These are phyloP conservation scores for Paracorniculantispora psalliotae DNA, from an alignment of 2,329 filamentous ascomycete species.

Conservation along the genomic window DNA sequence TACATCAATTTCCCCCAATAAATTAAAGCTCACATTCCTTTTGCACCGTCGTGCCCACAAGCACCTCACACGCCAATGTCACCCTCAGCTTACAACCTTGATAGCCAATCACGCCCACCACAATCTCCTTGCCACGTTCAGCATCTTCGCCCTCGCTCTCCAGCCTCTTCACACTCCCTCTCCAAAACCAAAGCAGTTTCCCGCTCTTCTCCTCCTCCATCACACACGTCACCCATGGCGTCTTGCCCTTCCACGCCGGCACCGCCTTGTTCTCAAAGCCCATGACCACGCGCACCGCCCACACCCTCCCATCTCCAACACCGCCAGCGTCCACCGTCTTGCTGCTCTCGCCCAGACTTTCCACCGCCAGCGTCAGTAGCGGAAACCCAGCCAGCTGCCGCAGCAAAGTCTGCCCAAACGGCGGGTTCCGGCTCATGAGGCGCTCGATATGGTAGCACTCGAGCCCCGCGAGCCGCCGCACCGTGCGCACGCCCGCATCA, in stretches of 20 bases:
- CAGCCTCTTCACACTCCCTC: slow-evolving; percentile 59
- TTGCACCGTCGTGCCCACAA: slow-evolving; percentile 56
- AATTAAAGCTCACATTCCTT: slow-evolving; percentile 18
- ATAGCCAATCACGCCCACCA: slow-evolving; percentile 52
- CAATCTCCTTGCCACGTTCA: slow-evolving; percentile 48
- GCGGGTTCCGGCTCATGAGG: slow-evolving; percentile 71
- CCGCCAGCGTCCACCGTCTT: not conserved
- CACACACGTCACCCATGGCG: slow-evolving; percentile 68
- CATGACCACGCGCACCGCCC: slow-evolving; percentile 58
- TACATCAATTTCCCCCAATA: not conserved
- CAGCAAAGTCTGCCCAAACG: slow-evolving; percentile 69
- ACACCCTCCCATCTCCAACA: slow-evolving; percentile 5
- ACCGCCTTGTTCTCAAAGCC: slow-evolving; percentile 64
- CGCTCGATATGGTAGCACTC: slow-evolving; percentile 72
- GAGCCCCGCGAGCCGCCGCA: slow-evolving; percentile 63
- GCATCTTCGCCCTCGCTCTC: slow-evolving; percentile 14
- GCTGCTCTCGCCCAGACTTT: slow-evolving; percentile 9
- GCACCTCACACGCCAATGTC: slow-evolving; percentile 79
- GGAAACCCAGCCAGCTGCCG: slow-evolving; percentile 67
- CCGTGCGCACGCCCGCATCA: slow-evolving; percentile 62
- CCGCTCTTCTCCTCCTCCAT: slow-evolving; percentile 43
- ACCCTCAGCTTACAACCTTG: slow-evolving; percentile 53
- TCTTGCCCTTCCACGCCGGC: slow-evolving; percentile 57
- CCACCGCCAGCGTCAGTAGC: slow-evolving; percentile 35
- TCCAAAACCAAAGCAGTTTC: slow-evolving; percentile 62